These are phyloP conservation scores for Backusella circina DNA, from an alignment of 192 early-diverging fungal species.

Conservation along the genomic window DNA sequence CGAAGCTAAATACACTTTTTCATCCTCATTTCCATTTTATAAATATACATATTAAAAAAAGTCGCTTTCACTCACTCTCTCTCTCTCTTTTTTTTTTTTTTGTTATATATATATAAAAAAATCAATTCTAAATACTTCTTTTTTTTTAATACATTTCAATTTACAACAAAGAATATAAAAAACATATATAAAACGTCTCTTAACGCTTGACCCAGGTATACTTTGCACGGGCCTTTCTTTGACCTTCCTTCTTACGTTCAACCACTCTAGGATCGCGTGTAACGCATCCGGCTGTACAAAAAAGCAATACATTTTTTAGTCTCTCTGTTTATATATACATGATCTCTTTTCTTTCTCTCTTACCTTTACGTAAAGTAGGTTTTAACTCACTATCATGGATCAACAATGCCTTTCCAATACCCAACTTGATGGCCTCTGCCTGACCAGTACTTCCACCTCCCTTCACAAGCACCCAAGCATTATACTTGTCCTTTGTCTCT, in stretches of 20 bases:
- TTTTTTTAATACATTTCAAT: background rate
- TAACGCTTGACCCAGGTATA: conserved; percentile 63
- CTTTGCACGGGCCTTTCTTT: conserved; percentile 89
- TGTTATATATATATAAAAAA: background rate
- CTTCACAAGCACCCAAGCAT: conserved; percentile 77
- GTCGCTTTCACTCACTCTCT: too few species aligned
- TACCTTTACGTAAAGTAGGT: conserved; percentile 50
- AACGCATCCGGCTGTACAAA: conserved; percentile 51
- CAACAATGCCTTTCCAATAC: conserved; percentile 67
- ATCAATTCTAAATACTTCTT: background rate
- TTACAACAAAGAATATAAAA: background rate
- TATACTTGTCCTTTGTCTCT: conserved; percentile 68
- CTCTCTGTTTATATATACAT: too few species aligned
- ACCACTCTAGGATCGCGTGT: conserved; percentile 70
- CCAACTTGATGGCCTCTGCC: conserved; percentile 82
- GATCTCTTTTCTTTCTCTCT: background rate
- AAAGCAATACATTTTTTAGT: too few species aligned
- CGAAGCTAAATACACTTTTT: too few species aligned
- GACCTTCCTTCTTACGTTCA: conserved; percentile 96
- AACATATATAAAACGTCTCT: background rate
- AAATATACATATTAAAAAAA: too few species aligned
- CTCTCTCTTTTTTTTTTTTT: too few species aligned
- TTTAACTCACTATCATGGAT: conserved; percentile 62
- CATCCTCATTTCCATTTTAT: too few species aligned
- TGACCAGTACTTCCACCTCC: conserved; percentile 87